Base-by-base conservation (phyloP, 2,329 filamentous ascomycete species). In the Neopestalotiopsis sp. region DNA sequence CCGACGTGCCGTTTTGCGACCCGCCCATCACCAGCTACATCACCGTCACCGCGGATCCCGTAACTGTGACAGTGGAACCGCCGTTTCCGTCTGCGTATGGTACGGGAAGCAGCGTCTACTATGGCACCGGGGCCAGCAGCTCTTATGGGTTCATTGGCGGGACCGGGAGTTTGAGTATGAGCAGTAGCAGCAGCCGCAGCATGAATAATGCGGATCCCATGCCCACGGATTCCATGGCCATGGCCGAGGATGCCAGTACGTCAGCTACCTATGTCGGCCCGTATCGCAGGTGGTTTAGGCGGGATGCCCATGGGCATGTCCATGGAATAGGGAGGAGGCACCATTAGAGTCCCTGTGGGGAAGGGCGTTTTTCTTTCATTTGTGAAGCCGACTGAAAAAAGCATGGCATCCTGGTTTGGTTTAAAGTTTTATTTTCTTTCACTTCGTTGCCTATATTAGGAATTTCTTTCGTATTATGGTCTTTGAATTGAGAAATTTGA, bases 241-340 rank as follows among this genome's bases (percentile, higher is more conserved):
- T 28, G 17, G 58, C 64, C 7, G 49, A 12, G 7, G 42, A 56
- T n/a, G 49, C n/a, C n/a, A 20, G 12, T 14, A n/a, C 45, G 42
- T 49, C 42, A 30, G 34, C 42, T 45, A 24, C 24, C 1, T 57
- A 20, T 4, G 32, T 13, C 4, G 64, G 24, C 0, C 24, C 64
- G 14, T 66, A 66, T n/a, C 24, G 64, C 24, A 10, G 64, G 53
- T 66, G 64, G 64, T 58, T 66, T 30, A 66, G 49, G 20, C 12
- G 64, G 30, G 32, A 38, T 28, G 13, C 10, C 7, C 62, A 65
- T 9, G 53, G 45, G 32, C 45, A 66, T 66, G 42, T 24, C 1
- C 64, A 66, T n/a, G 30, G 59, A 30, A 34, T 65, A 12, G 40
- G 42, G 24, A 45, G 62, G 30, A 65, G 62, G n/a, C 14, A 65